phyloP scores from a whole-genome alignment of 768 basidiomycete species.

The Suillus ampliporus region DNA sequence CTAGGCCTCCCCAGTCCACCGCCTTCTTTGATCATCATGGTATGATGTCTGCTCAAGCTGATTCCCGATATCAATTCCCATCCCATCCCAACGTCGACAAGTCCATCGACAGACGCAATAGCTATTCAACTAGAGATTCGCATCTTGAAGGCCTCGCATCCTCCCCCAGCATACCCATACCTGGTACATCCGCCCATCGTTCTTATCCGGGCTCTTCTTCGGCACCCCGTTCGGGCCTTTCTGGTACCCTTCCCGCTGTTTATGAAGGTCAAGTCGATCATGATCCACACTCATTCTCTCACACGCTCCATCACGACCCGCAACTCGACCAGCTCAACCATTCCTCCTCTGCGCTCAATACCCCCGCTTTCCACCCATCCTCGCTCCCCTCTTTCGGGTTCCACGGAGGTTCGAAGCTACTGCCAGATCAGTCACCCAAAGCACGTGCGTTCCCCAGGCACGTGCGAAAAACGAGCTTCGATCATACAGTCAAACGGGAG shows the following conservation, averaged over 20 bases:
- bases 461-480: slow-evolving; percentile 94
- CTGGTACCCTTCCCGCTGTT: slow-evolving; percentile 39
- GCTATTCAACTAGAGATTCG: slow-evolving; percentile 26
- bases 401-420: slow-evolving; percentile 55
- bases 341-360: slow-evolving; percentile 46
- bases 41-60: slow-evolving; percentile 39
- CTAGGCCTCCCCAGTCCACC: slow-evolving; percentile 67
- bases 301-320: slow-evolving; percentile 33
- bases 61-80: slow-evolving; percentile 54
- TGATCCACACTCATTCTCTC: slow-evolving; percentile 44
- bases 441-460: slow-evolving; percentile 76
- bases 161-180: slow-evolving; percentile 43
- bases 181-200: slow-evolving; percentile 50
- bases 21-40: slow-evolving; percentile 54
- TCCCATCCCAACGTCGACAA: slow-evolving; percentile 31
- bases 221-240: slow-evolving; percentile 47
- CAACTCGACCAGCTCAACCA: slow-evolving; percentile 44
- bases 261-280: slow-evolving; percentile 50
- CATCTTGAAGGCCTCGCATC: slow-evolving; percentile 23
- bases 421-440: slow-evolving; percentile 40
- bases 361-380: slow-evolving; percentile 64
- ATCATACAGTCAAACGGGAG: slow-evolving; percentile 84
- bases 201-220: slow-evolving; percentile 52
- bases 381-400: slow-evolving; percentile 77
- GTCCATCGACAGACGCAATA: slow-evolving; percentile 32